These are phyloP conservation scores for Salvia miltiorrhiza DNA, from an alignment of 257 asterid species.

Conservation along the genomic window DNA sequence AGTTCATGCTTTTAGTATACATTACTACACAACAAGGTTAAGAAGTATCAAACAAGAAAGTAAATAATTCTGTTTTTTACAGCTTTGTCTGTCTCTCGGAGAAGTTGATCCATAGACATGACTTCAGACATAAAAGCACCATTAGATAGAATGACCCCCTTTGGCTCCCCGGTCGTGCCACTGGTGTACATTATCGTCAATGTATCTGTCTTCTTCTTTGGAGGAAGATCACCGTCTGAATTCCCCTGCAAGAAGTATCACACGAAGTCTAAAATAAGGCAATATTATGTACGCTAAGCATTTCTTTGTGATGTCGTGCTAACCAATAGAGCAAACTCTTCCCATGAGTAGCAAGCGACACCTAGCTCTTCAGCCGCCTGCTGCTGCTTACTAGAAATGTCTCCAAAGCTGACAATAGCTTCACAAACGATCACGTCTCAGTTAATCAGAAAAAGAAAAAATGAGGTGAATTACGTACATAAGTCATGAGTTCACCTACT, in stretches of 20 bases:
- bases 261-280: not conserved
- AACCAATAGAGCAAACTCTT: slow-evolving; percentile 64
- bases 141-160: slow-evolving; percentile 75
- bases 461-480: not conserved
- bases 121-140: slow-evolving; percentile 84
- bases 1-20: not conserved
- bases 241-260: slow-evolving; percentile 44
- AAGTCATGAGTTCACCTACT: slow-evolving; percentile 45
- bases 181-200: slow-evolving; percentile 96
- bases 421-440: slow-evolving; percentile 25
- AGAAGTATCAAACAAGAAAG: not conserved
- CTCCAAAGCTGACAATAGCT: slow-evolving; percentile 88
- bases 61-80: slow-evolving; percentile 31
- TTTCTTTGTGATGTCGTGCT: slow-evolving; percentile 14
- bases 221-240: slow-evolving; percentile 52
- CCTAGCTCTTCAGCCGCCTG: slow-evolving; percentile 66
- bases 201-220: slow-evolving; percentile 48
- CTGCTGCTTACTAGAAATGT: slow-evolving; percentile 52
- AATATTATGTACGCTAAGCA: not conserved
- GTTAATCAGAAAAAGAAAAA: no score
- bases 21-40: not conserved
- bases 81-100: slow-evolving; percentile 58
- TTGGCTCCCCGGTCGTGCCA: slow-evolving; percentile 97
- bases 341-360: slow-evolving; percentile 83
- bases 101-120: slow-evolving; percentile 68